A percentile compares a stretch with the other conserved stretches of the same genome.
phyloP scores from a whole-genome alignment of 2,329 filamentous ascomycete genomes.

The Aspergillus caelatus region DNA sequence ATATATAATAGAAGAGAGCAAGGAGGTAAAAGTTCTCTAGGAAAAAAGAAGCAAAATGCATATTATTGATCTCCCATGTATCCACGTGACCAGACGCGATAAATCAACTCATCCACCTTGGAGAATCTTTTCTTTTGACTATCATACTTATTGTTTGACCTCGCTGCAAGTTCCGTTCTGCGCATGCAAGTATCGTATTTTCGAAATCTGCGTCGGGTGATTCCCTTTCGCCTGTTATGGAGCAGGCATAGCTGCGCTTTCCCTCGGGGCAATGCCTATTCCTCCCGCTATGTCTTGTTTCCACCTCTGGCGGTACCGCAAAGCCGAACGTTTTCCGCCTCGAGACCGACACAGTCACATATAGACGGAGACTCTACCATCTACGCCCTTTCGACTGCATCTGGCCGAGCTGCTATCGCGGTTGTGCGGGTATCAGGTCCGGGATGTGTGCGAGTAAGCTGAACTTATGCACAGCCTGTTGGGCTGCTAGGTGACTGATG shows the following conservation, averaged over 20 bases:
- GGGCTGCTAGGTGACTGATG: slow-evolving; percentile 3
- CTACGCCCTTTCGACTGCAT: slow-evolving; percentile 86
- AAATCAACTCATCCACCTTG: not conserved
- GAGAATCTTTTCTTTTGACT: not conserved
- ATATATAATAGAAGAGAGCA: not conserved
- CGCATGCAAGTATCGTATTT: slow-evolving; percentile 35
- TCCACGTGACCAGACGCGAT: not conserved
- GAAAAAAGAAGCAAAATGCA: not conserved
- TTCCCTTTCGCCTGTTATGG: slow-evolving; percentile 28
- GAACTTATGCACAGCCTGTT: not conserved
- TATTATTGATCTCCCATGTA: too few species aligned
- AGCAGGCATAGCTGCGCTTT: slow-evolving; percentile 11
- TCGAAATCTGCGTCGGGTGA: slow-evolving; percentile 29
- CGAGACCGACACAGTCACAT: slow-evolving; percentile 17
- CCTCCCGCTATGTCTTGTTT: slow-evolving; percentile 16
- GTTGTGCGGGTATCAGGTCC: slow-evolving; percentile 85
- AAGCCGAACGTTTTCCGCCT: slow-evolving; percentile 28
- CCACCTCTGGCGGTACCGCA: slow-evolving; percentile 9
- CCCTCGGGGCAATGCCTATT: slow-evolving; percentile 13
- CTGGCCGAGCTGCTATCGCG: slow-evolving; percentile 85
- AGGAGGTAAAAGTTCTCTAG: not conserved
- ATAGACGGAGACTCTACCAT: slow-evolving; percentile 63
- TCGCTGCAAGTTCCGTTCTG: slow-evolving; percentile 9
- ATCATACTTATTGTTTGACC: not conserved
- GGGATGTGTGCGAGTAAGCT: slow-evolving; percentile 66